Conservation (phyloP, 106 monocot genomes). For the Ottelia alismoides region DNA sequence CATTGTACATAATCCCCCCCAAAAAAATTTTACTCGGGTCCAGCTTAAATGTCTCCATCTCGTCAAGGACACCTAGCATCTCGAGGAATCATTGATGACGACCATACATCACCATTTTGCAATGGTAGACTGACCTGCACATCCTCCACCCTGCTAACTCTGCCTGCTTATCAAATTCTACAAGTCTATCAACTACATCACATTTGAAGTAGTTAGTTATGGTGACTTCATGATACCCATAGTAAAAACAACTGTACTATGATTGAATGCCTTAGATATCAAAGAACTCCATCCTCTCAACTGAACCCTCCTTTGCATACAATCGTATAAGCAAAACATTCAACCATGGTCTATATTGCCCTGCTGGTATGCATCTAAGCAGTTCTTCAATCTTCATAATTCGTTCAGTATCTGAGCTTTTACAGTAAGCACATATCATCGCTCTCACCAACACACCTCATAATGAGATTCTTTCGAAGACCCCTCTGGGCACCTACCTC, state of each 20-base stretch:
- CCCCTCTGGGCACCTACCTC: constrained; percentile 19
- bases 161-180: too few species aligned
- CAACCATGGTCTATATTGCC: constrained; percentile 57
- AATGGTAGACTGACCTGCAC: too few species aligned
- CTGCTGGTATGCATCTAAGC: constrained; percentile 19
- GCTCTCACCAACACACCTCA: background rate
- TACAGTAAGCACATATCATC: constrained; percentile 69
- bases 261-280: constrained; percentile 39
- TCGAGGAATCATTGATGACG: constrained; percentile 32
- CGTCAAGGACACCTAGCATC: constrained; percentile 51
- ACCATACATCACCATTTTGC: too few species aligned
- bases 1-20: constrained; percentile 65
- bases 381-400: constrained; percentile 43
- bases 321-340: too few species aligned
- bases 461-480: too few species aligned
- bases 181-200: too few species aligned
- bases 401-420: constrained; percentile 25
- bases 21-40: constrained; percentile 44
- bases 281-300: constrained; percentile 56
- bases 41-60: constrained; percentile 46
- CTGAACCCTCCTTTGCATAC: constrained; percentile 61
- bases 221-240: constrained; percentile 40
- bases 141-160: constrained; percentile 70
- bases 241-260: constrained; percentile 23
- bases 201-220: constrained; percentile 60